Percentiles rank a stretch among this genome's conserved stretches.
These are phyloP conservation scores for Quercus cerris DNA, from an alignment of 306 rosid species.

Conservation along the genomic window DNA sequence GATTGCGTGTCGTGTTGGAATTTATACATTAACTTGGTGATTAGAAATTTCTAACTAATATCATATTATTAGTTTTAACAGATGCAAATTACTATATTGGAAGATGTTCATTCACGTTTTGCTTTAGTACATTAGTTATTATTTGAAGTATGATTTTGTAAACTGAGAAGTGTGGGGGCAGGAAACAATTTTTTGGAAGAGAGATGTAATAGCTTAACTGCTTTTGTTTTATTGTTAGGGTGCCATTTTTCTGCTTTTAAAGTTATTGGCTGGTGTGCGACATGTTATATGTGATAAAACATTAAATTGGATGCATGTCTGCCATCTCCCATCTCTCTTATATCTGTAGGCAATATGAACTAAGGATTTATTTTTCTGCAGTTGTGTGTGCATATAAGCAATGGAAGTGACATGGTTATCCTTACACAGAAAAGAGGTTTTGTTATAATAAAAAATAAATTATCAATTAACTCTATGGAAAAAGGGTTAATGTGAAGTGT, in stretches of 20 bases:
- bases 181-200: neutral
- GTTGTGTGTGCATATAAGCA: neutral
- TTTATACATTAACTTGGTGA: conserved; percentile 25
- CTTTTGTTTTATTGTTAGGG: neutral
- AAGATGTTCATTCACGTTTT: conserved; percentile 21
- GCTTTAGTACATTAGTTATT: conserved; percentile 5
- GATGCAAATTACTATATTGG: conserved; percentile 27
- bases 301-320: neutral
- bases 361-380: neutral
- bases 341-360: neutral
- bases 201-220: neutral
- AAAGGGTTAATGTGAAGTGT: neutral
- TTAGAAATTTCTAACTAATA: conserved; percentile 24
- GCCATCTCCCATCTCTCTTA: conserved; percentile 11
- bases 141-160: conserved; percentile 6
- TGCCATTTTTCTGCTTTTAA: conserved; percentile 7
- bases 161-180: conserved; percentile 14
- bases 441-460: neutral
- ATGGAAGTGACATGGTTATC: conserved; percentile 9
- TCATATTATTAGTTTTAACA: conserved; percentile 25
- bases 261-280: conserved; percentile 8
- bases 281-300: conserved; percentile 8
- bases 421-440: neutral
- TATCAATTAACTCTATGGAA: neutral
- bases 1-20: conserved; percentile 51